These are phyloP conservation scores for Geotrichum bryndzae DNA, from an alignment of 1,139 yeast genomes.

Conservation along the genomic window DNA sequence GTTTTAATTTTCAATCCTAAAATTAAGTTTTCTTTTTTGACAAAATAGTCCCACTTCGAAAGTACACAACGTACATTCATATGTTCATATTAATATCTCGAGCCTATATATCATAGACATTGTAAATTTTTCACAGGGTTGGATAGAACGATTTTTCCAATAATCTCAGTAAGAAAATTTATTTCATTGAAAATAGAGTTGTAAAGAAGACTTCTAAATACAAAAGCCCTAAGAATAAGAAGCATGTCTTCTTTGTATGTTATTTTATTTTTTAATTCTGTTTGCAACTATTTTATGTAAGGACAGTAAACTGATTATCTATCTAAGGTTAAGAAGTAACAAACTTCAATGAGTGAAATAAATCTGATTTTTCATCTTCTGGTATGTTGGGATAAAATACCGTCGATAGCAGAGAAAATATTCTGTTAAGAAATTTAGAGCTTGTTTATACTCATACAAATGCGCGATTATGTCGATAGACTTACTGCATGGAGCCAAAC, in stretches of 20 bases:
- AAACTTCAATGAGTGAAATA: not conserved
- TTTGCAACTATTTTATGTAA: too few relatives aligned
- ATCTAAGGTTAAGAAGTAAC: not conserved
- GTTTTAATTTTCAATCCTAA: too few relatives aligned
- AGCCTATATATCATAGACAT: not conserved
- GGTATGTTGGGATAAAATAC: not conserved
- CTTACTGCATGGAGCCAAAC: not conserved
- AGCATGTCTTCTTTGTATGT: too few relatives aligned
- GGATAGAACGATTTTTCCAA: not conserved
- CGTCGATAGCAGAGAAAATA: not conserved
- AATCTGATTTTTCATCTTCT: not conserved
- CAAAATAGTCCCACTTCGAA: too few relatives aligned
- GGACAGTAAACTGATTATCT: too few relatives aligned
- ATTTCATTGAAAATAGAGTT: too few relatives aligned
- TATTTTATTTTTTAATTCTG: too few relatives aligned
- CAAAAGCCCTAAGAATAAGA: not conserved
- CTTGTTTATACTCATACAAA: not conserved
- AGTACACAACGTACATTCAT: too few relatives aligned
- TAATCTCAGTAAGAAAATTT: not conserved
- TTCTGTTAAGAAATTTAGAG: too few relatives aligned
- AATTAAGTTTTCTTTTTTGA: too few relatives aligned
- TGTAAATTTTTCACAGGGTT: not conserved
- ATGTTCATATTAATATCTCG: too few relatives aligned
- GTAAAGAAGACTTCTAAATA: too few relatives aligned
- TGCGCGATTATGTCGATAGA: not conserved